Conservation (phyloP, 2,329 filamentous ascomycete genomes). For the Colletotrichum euphorbiae region DNA sequence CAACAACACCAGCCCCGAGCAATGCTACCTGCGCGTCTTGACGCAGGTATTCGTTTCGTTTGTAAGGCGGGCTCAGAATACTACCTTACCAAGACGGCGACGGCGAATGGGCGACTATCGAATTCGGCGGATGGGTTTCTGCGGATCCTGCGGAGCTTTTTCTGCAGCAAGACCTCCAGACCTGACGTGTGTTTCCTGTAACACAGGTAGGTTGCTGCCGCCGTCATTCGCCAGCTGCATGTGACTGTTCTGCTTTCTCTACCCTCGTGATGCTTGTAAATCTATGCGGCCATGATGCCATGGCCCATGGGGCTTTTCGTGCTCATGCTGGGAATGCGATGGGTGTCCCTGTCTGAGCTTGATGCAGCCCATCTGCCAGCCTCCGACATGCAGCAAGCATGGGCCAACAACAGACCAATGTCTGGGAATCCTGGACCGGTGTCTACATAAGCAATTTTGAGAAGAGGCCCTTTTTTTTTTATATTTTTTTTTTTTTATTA, state of each 20-base stretch:
- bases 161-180: neutral
- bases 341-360: constrained; percentile 28
- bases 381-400: neutral
- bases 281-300: constrained; percentile 12
- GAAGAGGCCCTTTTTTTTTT: neutral
- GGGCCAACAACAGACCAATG: constrained; percentile 10
- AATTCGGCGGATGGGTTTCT: neutral
- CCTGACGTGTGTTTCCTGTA: neutral
- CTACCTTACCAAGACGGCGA: no score
- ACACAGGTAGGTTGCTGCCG: neutral
- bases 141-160: neutral
- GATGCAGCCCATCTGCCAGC: constrained; percentile 19
- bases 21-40: neutral
- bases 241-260: neutral
- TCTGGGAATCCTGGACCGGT: constrained; percentile 17
- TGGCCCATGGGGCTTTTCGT: constrained; percentile 13
- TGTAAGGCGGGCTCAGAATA: constrained; percentile 18
- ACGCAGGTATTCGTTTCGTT: no score
- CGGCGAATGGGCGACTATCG: constrained; percentile 20
- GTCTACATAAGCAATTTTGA: neutral
- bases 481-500: neutral
- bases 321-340: constrained; percentile 16
- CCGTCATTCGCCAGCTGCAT: neutral
- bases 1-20: neutral
- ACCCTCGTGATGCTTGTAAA: constrained; percentile 6